Conservation (phyloP, 257 asterid genomes). For the Coffea canephora region DNA sequence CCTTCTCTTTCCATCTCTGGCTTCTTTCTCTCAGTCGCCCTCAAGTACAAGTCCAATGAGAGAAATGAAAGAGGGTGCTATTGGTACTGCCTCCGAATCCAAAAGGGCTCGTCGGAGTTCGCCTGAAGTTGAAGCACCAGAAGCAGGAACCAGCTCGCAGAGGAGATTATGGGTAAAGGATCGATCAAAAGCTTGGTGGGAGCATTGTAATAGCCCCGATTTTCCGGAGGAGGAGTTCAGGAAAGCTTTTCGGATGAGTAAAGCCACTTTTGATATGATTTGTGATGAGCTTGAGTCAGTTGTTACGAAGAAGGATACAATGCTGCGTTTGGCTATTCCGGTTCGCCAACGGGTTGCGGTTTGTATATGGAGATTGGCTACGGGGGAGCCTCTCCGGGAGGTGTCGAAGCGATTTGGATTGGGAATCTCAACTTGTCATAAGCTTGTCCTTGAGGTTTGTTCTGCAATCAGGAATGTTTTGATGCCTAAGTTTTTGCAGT, state of each 20-base stretch:
- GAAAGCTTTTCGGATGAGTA: conserved; percentile 67
- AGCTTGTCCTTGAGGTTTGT: conserved; percentile 79
- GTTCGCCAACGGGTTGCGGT: conserved; percentile 90
- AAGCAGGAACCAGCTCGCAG: conserved; percentile 25
- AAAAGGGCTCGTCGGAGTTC: conserved; percentile 31
- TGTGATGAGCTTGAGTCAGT: conserved; percentile 65
- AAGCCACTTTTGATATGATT: conserved; percentile 60
- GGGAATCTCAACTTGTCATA: conserved; percentile 93
- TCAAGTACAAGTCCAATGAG: conserved; percentile 2
- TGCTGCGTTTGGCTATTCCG: conserved; percentile 82
- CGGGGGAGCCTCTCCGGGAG: conserved; percentile 89
- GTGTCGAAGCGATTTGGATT: conserved; percentile 78
- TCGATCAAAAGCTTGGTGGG: conserved; percentile 93
- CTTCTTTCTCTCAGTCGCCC: background rate
- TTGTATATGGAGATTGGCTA: conserved; percentile 79
- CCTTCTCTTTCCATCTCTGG: background rate
- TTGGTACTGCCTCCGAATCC: background rate
- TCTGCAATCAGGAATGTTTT: conserved; percentile 56
- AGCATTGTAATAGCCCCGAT: conserved; percentile 53
- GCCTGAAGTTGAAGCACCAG: conserved; percentile 14
- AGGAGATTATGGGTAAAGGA: conserved; percentile 75
- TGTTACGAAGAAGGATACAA: conserved; percentile 74
- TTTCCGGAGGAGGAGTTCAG: conserved; percentile 72
- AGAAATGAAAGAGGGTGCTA: background rate
- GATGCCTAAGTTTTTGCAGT: conserved; percentile 66